A percentile compares a stretch with the other conserved stretches of the same genome.
Conservation (phyloP, 768 basidiomycete genomes). For the Boletus sp. region DNA sequence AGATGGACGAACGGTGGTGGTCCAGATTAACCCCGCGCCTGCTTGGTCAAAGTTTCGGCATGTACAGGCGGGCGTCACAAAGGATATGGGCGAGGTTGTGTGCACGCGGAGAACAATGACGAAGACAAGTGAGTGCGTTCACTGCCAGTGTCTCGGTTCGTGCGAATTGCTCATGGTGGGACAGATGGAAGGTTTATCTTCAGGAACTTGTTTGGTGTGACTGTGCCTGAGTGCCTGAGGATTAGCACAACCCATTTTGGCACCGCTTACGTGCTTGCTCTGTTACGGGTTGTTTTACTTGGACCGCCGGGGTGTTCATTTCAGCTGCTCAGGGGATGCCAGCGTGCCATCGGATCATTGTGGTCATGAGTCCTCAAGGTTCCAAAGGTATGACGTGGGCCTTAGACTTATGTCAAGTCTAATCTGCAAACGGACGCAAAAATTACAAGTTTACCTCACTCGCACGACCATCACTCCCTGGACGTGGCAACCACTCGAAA, state of each 20-base stretch:
- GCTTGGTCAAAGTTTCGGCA: slow-evolving; percentile 52
- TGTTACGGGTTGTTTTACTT: background rate
- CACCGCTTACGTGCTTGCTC: background rate
- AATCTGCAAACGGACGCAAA: background rate
- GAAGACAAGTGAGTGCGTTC: slow-evolving; percentile 56
- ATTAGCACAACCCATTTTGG: background rate
- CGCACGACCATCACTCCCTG: background rate
- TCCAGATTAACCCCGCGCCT: slow-evolving; percentile 53
- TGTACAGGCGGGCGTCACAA: slow-evolving; percentile 73
- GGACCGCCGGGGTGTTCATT: background rate
- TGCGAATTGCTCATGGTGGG: background rate
- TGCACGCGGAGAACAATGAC: slow-evolving; percentile 79
- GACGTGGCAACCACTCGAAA: too few relatives aligned
- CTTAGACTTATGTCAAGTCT: background rate
- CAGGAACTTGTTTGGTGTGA: slow-evolving; percentile 40
- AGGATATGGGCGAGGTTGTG: slow-evolving; percentile 57
- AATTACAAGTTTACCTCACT: too few relatives aligned
- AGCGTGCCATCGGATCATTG: background rate
- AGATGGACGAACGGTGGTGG: slow-evolving; percentile 79
- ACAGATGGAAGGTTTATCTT: slow-evolving; percentile 47
- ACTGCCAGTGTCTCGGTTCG: too few relatives aligned
- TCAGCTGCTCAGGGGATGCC: background rate
- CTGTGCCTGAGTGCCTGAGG: slow-evolving; percentile 11
- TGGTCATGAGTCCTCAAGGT: background rate
- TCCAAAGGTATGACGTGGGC: background rate